These are phyloP conservation scores for Phellopilus nigrolimitatus DNA, from an alignment of 1,284 basidiomycete species.

Conservation along the genomic window DNA sequence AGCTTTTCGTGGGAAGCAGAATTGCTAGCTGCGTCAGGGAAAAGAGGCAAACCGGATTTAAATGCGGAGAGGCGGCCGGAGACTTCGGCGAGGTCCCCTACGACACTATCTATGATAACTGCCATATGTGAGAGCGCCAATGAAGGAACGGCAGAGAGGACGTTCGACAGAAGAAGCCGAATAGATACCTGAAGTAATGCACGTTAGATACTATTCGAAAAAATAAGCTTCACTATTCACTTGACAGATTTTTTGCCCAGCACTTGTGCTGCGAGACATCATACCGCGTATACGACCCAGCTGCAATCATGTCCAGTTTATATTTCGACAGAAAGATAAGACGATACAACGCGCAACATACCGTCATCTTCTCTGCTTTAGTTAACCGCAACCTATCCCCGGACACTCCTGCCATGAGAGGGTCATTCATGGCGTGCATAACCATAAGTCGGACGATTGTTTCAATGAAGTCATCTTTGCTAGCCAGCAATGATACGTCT, in stretches of 20 bases:
- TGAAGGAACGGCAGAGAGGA: constrained; percentile 37
- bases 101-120: constrained; percentile 35
- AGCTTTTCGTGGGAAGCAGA: constrained; percentile 28
- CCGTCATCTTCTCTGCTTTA: constrained; percentile 45
- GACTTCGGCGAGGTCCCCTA: constrained; percentile 35
- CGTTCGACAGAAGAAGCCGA: constrained; percentile 47
- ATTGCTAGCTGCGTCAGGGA: constrained; percentile 27
- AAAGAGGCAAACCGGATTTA: constrained; percentile 38
- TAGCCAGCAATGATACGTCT: constrained; percentile 12
- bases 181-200: constrained; percentile 44
- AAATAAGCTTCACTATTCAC: constrained; percentile 15
- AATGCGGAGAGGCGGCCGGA: constrained; percentile 37
- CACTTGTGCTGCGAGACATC: constrained; percentile 1
- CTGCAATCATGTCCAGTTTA: background rate
- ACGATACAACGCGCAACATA: constrained; percentile 26
- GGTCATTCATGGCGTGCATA: constrained; percentile 13
- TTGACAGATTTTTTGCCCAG: constrained; percentile 9
- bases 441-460: constrained; percentile 9
- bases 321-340: too few relatives aligned
- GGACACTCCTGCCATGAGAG: background rate
- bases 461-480: constrained; percentile 13
- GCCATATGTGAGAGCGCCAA: constrained; percentile 33
- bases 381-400: constrained; percentile 36
- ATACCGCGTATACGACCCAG: constrained; percentile 7
- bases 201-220: constrained; percentile 1